phyloP scores from a whole-genome alignment of 2,329 filamentous ascomycete species.

The Aspergillus candidus region DNA sequence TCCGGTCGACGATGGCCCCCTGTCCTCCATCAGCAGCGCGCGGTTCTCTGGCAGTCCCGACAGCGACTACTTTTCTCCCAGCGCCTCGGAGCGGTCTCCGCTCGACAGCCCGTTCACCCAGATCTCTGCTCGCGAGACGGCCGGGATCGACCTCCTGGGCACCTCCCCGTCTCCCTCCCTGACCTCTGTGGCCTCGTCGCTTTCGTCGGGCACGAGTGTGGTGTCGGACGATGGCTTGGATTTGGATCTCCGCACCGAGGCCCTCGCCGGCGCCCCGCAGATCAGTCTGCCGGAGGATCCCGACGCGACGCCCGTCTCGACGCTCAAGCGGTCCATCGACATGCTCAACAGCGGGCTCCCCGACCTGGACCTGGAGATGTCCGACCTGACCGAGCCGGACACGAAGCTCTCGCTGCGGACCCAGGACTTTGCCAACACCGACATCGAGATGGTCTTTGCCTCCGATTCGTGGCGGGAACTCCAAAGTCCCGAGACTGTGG shows the following conservation, averaged over 20 bases:
- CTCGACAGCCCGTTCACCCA: slow-evolving; percentile 17
- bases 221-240: slow-evolving; percentile 28
- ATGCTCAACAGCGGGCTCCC: slow-evolving; percentile 35
- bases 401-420: slow-evolving; percentile 41
- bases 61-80: slow-evolving; percentile 32
- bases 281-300: slow-evolving; percentile 28
- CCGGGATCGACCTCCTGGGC: slow-evolving; percentile 33
- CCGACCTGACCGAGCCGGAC: slow-evolving; percentile 27
- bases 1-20: slow-evolving; percentile 26
- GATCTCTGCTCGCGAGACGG: slow-evolving; percentile 26
- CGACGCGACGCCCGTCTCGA: slow-evolving; percentile 23
- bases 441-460: slow-evolving; percentile 38
- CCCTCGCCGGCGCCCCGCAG: slow-evolving; percentile 20
- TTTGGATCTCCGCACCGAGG: slow-evolving; percentile 17
- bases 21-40: slow-evolving; percentile 25
- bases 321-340: slow-evolving; percentile 35
- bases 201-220: slow-evolving; percentile 38
- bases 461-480: slow-evolving; percentile 55
- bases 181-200: slow-evolving; percentile 35
- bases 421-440: slow-evolving; percentile 21
- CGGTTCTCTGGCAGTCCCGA: slow-evolving; percentile 27
- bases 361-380: slow-evolving; percentile 33
- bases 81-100: slow-evolving; percentile 17
- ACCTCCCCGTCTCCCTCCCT: slow-evolving; percentile 40
- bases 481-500: slow-evolving; percentile 77